phyloP scores from a whole-genome alignment of 192 early-diverging fungal genomes.

The Coemansia biformis region DNA sequence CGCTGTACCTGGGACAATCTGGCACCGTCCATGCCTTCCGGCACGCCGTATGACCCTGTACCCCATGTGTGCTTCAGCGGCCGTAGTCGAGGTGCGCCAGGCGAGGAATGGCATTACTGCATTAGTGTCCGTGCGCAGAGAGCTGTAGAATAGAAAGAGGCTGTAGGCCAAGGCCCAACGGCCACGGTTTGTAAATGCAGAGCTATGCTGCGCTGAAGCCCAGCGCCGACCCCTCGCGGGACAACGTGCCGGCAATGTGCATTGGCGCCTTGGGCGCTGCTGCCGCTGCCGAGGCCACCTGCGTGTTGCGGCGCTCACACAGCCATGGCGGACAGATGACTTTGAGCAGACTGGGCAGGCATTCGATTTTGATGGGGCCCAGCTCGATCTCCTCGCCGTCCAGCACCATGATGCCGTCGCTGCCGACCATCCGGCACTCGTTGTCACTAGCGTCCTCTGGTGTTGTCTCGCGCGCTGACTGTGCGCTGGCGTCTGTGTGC shows the following conservation, averaged over 20 bases:
- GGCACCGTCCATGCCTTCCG: not conserved
- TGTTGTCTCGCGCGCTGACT: not conserved
- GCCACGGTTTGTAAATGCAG: no score
- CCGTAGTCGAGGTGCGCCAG: no score
- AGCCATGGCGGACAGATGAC: conserved; percentile 46
- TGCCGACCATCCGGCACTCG: conserved; percentile 33
- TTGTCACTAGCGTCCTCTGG: not conserved
- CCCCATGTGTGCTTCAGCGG: no score
- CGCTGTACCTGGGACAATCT: conserved; percentile 9
- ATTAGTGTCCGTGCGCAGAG: no score
- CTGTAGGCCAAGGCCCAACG: not conserved
- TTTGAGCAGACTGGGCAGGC: conserved; percentile 29
- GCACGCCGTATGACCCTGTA: no score
- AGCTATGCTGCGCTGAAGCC: conserved; percentile 11
- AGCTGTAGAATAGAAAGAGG: no score
- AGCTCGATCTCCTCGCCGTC: conserved; percentile 47
- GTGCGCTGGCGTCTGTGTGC: not conserved
- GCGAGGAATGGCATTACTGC: no score
- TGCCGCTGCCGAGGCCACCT: conserved; percentile 12
- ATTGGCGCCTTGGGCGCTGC: conserved; percentile 19
- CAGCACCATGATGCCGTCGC: conserved; percentile 47
- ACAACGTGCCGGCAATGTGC: conserved; percentile 33
- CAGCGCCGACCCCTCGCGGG: conserved; percentile 34
- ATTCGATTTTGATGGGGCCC: conserved; percentile 49
- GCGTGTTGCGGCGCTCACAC: conserved; percentile 19